Conservation (phyloP, 495 filamentous ascomycete species). For the Aspergillus olivimuriae region DNA sequence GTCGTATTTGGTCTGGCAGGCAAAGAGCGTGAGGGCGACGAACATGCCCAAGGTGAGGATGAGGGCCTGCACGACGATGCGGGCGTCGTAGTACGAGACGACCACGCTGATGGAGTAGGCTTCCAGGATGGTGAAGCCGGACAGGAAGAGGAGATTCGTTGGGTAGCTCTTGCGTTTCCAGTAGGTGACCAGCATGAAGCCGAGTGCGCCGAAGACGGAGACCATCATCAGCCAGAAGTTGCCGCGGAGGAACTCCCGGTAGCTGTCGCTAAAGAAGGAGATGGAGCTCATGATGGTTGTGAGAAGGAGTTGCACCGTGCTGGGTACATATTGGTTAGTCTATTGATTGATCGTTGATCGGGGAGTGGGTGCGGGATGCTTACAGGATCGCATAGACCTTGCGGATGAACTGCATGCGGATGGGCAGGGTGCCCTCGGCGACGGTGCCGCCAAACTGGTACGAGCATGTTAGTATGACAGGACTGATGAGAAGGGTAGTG, state of each 20-base stretch:
- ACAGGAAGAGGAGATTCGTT: constrained; percentile 86
- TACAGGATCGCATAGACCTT: constrained; percentile 85
- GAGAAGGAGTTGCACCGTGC: constrained; percentile 78
- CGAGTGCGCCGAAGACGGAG: constrained; percentile 73
- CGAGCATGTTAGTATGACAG: constrained; percentile 7
- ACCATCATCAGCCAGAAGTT: constrained; percentile 80
- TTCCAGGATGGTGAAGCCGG: constrained; percentile 85
- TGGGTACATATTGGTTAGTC: constrained; percentile 22
- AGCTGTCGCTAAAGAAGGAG: constrained; percentile 72
- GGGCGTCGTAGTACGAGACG: constrained; percentile 75
- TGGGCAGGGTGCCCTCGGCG: constrained; percentile 86
- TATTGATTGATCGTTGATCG: constrained; percentile 2
- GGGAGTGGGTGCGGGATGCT: constrained; percentile 22
- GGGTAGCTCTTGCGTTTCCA: constrained; percentile 99
- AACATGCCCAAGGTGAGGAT: constrained; percentile 91
- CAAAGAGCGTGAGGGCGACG: constrained; percentile 85
- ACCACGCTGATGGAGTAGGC: constrained; percentile 91
- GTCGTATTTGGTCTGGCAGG: constrained; percentile 97
- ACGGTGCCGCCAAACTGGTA: constrained; percentile 79
- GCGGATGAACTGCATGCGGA: constrained; percentile 95
- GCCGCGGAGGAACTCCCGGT: constrained; percentile 81
- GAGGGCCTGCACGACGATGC: constrained; percentile 83
- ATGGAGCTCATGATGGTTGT: constrained; percentile 76
- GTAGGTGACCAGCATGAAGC: constrained; percentile 80
- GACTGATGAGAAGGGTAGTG: background rate